These are phyloP conservation scores for Ulota crispa DNA, from an alignment of 225 moss, liverwort and hornwort genomes.

Conservation along the genomic window DNA sequence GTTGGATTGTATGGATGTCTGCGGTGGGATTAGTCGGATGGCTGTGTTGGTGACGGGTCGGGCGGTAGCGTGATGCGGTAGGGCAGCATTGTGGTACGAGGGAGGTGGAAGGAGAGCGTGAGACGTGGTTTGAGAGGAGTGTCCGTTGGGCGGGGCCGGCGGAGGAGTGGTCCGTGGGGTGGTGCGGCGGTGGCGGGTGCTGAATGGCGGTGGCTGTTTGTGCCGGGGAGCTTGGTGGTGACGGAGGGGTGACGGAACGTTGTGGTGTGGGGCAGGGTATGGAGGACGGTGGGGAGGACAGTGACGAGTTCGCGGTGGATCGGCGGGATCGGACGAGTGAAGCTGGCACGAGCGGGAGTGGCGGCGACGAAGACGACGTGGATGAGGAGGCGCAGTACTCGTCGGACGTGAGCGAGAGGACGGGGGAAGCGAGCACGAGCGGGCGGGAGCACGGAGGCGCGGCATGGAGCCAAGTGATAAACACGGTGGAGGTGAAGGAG, in stretches of 20 bases:
- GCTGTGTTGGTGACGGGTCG: background rate
- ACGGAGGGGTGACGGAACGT: background rate
- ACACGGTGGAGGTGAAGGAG: constrained; percentile 45
- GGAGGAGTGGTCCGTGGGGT: background rate
- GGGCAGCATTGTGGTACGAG: background rate
- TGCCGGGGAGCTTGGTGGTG: background rate
- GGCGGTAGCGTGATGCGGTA: background rate
- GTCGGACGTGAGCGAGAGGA: constrained; percentile 67
- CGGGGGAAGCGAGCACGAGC: constrained; percentile 91
- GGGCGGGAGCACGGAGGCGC: constrained; percentile 56
- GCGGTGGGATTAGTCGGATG: background rate
- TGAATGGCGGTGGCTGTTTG: background rate
- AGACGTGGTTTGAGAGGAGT: background rate
- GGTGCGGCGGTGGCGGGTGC: background rate
- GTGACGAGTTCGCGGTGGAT: constrained; percentile 53
- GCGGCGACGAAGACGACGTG: constrained; percentile 31
- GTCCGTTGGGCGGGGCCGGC: no score
- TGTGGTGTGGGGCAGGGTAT: constrained; percentile 22
- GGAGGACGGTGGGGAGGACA: constrained; percentile 25
- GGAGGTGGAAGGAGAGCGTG: background rate
- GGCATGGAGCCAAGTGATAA: constrained; percentile 29
- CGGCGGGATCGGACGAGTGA: constrained; percentile 91
- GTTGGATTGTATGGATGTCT: background rate
- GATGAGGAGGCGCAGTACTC: constrained; percentile 35
- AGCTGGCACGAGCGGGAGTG: constrained; percentile 90